Evolutionary conservation across 2,329 filamentous ascomycete genomes (phyloP).

Genomic region (Microascus cirrosus): DNA sequence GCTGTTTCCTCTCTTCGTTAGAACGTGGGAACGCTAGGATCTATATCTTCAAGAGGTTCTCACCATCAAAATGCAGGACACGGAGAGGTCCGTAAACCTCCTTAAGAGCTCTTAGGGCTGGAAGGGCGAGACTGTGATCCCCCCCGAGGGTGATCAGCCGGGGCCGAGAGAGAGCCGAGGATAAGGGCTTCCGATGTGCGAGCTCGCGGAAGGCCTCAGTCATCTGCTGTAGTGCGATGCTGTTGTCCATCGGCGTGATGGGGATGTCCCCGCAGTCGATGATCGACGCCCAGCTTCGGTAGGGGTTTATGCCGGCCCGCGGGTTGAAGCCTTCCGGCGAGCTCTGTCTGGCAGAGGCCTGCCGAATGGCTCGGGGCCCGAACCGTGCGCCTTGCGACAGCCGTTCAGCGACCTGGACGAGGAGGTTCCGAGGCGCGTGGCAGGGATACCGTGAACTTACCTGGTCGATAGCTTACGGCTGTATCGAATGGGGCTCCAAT

Average conservation of each 20-base stretch:
- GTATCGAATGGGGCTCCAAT: constrained; percentile 67
- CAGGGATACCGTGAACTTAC: too few species aligned
- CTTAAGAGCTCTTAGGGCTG: constrained; percentile 55
- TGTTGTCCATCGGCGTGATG: constrained; percentile 77
- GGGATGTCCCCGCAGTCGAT: constrained; percentile 88
- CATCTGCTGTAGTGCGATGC: constrained; percentile 73
- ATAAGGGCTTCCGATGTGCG: constrained; percentile 18
- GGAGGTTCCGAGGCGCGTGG: too few species aligned
- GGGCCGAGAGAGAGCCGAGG: constrained; percentile 23
- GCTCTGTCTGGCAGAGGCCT: constrained; percentile 71
- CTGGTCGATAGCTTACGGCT: constrained; percentile 59
- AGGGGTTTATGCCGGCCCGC: constrained; percentile 73
- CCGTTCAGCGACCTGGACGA: too few species aligned
- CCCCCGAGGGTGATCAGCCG: constrained; percentile 63
- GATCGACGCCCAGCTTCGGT: constrained; percentile 64
- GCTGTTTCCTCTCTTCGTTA: too few species aligned
- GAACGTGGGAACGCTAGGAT: too few species aligned
- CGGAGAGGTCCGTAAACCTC: constrained; percentile 52
- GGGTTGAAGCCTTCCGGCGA: constrained; percentile 70
- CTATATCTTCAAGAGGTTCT: constrained; percentile 64
- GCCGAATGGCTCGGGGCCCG: constrained; percentile 76
- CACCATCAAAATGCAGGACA: constrained; percentile 64
- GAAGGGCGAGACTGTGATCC: constrained; percentile 61
- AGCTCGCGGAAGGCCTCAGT: constrained; percentile 67
- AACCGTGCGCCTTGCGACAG: constrained; percentile 73